A percentile compares a stretch with the other conserved stretches of the same genome.
Conservation (phyloP, 495 filamentous ascomycete genomes). For the Penicillium riverlandense region DNA sequence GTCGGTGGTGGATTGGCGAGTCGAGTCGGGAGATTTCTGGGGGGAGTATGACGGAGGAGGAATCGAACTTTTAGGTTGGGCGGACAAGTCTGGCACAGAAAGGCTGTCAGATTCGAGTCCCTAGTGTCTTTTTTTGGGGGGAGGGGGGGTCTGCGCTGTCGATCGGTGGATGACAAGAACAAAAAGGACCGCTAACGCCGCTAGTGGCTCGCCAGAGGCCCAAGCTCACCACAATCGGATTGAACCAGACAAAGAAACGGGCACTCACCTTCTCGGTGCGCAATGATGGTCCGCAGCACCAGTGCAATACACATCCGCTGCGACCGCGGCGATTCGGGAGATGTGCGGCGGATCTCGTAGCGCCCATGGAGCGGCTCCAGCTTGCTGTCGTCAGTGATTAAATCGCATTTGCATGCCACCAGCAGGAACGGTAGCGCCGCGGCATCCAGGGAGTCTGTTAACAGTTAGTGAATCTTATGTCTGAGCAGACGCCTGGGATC, state of each 20-base stretch:
- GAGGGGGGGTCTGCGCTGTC: constrained; percentile 2
- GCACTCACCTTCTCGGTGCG: constrained; percentile 56
- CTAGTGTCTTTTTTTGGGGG: constrained; percentile 8
- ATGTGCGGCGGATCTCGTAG: constrained; percentile 66
- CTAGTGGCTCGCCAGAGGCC: constrained; percentile 19
- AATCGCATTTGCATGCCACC: constrained; percentile 81
- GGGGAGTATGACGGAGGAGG: constrained; percentile 2
- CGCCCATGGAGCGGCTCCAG: constrained; percentile 48
- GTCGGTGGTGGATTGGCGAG: constrained; percentile 8
- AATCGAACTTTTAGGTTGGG: not conserved
- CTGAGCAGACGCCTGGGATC: not conserved
- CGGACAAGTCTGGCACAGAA: too few species aligned
- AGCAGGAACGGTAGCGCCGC: constrained; percentile 64
- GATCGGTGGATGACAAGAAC: constrained; percentile 15
- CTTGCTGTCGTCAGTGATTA: constrained; percentile 42
- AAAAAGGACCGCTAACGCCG: constrained; percentile 25
- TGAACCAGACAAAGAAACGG: constrained; percentile 1
- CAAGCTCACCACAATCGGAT: constrained; percentile 15
- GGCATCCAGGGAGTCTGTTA: constrained; percentile 59
- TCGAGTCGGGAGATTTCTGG: constrained; percentile 9
- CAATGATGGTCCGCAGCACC: constrained; percentile 64
- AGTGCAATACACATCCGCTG: constrained; percentile 72
- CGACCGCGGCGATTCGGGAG: constrained; percentile 59
- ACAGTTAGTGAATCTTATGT: not conserved
- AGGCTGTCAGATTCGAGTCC: not conserved